Evolutionary conservation across 352 stramenopile genomes (phyloP).

Genomic region (Halophytophthora batemanensis): DNA sequence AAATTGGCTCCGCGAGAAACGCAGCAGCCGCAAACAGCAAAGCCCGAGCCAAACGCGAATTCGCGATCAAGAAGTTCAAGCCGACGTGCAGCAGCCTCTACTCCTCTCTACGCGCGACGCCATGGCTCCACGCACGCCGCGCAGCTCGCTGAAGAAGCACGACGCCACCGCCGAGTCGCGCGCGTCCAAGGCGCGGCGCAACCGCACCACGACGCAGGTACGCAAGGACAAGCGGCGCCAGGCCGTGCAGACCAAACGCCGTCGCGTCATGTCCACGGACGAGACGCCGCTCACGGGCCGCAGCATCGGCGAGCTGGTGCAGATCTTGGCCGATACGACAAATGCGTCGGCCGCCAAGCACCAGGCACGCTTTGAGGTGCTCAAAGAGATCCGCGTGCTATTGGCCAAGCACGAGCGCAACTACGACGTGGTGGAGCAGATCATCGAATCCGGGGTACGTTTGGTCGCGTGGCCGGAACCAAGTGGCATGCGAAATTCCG

Average conservation of each 20-base stretch:
- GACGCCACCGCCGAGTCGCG: constrained; percentile 55
- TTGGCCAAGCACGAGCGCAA: constrained; percentile 61
- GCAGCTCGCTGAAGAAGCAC: constrained; percentile 80
- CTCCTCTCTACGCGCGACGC: no score
- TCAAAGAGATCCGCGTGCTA: constrained; percentile 64
- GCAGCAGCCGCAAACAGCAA: neutral
- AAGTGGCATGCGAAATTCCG: neutral
- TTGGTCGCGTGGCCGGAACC: neutral
- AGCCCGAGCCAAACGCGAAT: neutral
- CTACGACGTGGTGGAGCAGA: constrained; percentile 64
- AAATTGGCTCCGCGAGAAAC: no score
- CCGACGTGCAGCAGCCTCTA: no score
- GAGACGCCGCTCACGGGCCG: constrained; percentile 46
- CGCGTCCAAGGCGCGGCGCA: constrained; percentile 55
- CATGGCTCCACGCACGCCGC: constrained; percentile 39
- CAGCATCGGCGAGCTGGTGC: constrained; percentile 53
- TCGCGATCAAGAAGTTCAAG: neutral
- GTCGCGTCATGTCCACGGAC: constrained; percentile 51
- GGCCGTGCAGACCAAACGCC: constrained; percentile 65
- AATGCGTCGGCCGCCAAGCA: constrained; percentile 35
- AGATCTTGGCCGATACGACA: constrained; percentile 37
- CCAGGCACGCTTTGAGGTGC: constrained; percentile 65
- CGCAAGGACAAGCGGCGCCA: constrained; percentile 72
- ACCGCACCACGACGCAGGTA: constrained; percentile 63
- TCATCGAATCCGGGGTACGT: constrained; percentile 75